These are phyloP conservation scores for Dalbergia cultrata DNA, from an alignment of 306 rosid genomes.

Conservation along the genomic window DNA sequence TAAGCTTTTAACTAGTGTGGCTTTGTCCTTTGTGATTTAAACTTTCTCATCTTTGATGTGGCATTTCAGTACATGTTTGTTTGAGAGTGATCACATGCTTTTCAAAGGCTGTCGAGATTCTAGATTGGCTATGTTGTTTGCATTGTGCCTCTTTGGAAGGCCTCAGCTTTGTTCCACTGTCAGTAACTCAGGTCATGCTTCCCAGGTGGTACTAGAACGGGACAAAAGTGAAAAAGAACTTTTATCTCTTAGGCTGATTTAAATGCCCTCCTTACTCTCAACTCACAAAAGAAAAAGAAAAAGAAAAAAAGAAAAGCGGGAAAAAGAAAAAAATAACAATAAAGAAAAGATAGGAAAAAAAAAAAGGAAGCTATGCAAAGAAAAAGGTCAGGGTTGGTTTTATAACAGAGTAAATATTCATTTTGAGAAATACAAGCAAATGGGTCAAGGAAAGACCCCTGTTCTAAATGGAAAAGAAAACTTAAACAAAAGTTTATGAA, in stretches of 20 bases:
- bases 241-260: constrained; percentile 46
- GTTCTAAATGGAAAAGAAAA: constrained; percentile 16
- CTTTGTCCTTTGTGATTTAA: constrained; percentile 61
- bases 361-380: constrained; percentile 38
- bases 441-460: constrained; percentile 7
- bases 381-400: constrained; percentile 39
- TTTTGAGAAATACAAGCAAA: constrained; percentile 38
- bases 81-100: constrained; percentile 57
- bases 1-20: constrained; percentile 43
- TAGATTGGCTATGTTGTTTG: constrained; percentile 55
- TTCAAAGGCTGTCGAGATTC: constrained; percentile 52
- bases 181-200: constrained; percentile 52
- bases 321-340: background rate
- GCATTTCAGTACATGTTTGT: constrained; percentile 45
- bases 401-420: constrained; percentile 19
- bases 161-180: constrained; percentile 52
- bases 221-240: constrained; percentile 49
- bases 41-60: constrained; percentile 53
- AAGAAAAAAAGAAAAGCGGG: constrained; percentile 21
- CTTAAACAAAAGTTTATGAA: background rate
- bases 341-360: constrained; percentile 17
- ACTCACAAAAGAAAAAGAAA: constrained; percentile 26
- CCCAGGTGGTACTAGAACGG: constrained; percentile 23
- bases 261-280: constrained; percentile 50
- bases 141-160: constrained; percentile 45